Conservation (phyloP, 306 rosid genomes). For the Dryas drummondii region DNA sequence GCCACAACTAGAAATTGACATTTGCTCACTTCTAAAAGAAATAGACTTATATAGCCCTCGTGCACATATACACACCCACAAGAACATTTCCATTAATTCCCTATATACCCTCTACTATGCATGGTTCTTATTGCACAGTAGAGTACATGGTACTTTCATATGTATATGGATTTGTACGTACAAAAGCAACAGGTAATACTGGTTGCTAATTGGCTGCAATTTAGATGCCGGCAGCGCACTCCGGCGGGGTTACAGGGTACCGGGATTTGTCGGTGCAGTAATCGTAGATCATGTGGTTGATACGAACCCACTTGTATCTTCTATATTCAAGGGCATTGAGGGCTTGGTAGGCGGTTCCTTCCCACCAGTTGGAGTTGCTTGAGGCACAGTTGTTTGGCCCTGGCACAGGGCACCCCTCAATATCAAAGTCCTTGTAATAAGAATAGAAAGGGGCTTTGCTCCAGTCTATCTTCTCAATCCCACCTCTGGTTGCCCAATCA, state of each 20-base stretch:
- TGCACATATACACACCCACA: neutral
- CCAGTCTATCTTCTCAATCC: slow-evolving; percentile 95
- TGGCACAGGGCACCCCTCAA: slow-evolving; percentile 79
- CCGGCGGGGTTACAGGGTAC: slow-evolving; percentile 60
- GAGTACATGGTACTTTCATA: neutral
- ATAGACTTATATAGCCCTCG: neutral
- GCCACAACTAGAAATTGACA: slow-evolving; percentile 12
- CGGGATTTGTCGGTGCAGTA: slow-evolving; percentile 82
- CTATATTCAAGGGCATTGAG: slow-evolving; percentile 55
- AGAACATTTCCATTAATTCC: slow-evolving; percentile 5
- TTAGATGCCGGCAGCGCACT: slow-evolving; percentile 63
- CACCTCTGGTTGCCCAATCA: slow-evolving; percentile 97
- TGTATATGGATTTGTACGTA: neutral
- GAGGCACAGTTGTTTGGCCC: slow-evolving; percentile 63
- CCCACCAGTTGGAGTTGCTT: slow-evolving; percentile 84
- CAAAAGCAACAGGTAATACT: neutral
- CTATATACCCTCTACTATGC: neutral
- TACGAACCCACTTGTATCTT: slow-evolving; percentile 82
- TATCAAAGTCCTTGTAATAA: slow-evolving; percentile 82
- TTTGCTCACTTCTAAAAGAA: slow-evolving; percentile 12
- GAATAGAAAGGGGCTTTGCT: slow-evolving; percentile 80
- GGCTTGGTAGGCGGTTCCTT: slow-evolving; percentile 51
- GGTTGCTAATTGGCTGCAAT: neutral
- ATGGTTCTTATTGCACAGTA: slow-evolving; percentile 8
- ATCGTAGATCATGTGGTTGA: slow-evolving; percentile 80